Base-by-base conservation (phyloP, 306 rosid species). In the Sicyos edulis region DNA sequence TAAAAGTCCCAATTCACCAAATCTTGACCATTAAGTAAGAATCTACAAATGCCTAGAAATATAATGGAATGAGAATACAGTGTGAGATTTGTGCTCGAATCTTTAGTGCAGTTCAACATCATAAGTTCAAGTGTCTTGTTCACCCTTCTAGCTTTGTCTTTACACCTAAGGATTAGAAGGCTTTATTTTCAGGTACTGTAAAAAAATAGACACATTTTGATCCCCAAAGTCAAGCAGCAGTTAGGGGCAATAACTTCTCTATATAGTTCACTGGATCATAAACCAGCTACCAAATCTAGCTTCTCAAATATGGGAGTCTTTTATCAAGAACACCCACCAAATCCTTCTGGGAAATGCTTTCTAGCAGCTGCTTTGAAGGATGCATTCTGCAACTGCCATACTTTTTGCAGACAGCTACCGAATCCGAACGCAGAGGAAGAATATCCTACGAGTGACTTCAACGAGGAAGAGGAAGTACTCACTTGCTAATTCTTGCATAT, bases 401-500 rank as follows among this genome's bases (percentile, higher is more conserved):
- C 47, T 77, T 83, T 80, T 21, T 54, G 79, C 12, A 74, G 80
- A 32, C 65, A 47, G 73, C 78, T 82, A 59, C 72, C 86, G 11
- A 64, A 76, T 72, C 51, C 86, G 16, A 82, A 72, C 75, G 77
- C 77, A 4, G 93, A 87, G 17, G 96, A 86, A 40, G 91, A 87
- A 22, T 70, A 19, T 67, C 72, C 75, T 4, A 68, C 84, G 56
- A 79, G 82, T 29, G 93, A 92, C 80, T 79, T 85, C 63, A 89
- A 87, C 14, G 90, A 92, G 51, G 91, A 87, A 78, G 87, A 88
- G 47, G 84, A 90, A 76, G 96, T 92, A 82, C 21, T 26, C 29
- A 53, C 17, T 50, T 10, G 11, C 17, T 65, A 19, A 65, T 42
- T 7, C 34, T 65, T 6, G n/a, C 53, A 19, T 64, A 63, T 63